Evolutionary conservation across 805 yeast genomes (phyloP).

Genomic region (Metschnikowia cubensis): DNA sequence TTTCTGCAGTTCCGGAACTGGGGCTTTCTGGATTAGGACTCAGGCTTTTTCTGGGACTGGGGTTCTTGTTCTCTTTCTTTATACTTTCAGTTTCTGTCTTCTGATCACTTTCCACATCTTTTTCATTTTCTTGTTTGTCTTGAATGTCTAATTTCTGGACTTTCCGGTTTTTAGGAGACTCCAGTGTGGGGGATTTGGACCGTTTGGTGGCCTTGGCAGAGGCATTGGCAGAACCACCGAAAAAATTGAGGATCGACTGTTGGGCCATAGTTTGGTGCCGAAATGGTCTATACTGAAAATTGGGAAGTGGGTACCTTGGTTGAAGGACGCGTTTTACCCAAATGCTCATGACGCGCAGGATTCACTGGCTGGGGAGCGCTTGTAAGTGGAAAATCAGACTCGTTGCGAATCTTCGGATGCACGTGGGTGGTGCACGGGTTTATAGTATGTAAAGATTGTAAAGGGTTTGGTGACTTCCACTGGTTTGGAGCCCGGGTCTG

Average conservation of each 20-base stretch:
- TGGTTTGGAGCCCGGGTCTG: background rate
- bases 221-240: conserved; percentile 9
- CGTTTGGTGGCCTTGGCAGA: conserved; percentile 1
- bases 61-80: background rate
- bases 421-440: no score
- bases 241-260: conserved; percentile 16
- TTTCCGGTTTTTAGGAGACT: background rate
- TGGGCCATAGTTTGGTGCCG: conserved; percentile 12
- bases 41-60: background rate
- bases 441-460: no score
- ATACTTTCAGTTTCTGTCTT: background rate
- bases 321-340: conserved; percentile 3
- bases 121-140: background rate
- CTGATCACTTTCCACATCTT: background rate
- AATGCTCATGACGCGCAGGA: conserved; percentile 2
- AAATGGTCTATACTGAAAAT: background rate
- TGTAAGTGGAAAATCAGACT: no score
- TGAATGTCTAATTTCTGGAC: background rate
- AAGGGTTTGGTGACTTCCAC: background rate
- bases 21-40: background rate
- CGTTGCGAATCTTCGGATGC: no score
- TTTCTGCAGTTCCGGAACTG: background rate
- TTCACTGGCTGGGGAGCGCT: background rate
- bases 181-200: background rate
- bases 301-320: background rate